Conservation (phyloP, 108 stramenopile species). For the Fragilaria crotonensis region DNA sequence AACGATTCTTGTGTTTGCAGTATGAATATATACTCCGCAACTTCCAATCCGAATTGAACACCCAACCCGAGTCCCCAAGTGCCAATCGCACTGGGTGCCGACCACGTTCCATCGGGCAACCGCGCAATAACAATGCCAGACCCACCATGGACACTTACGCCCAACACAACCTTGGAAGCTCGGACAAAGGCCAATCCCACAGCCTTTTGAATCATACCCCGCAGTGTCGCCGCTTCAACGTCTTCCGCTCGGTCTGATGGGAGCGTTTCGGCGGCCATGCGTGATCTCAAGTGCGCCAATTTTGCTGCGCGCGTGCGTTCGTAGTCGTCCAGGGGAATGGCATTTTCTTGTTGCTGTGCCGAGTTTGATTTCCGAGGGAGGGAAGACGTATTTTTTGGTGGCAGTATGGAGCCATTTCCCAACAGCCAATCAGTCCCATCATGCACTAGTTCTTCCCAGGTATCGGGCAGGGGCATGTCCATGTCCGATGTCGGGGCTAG, state of each 20-base stretch:
- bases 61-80: conserved; percentile 77
- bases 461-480: conserved; percentile 21
- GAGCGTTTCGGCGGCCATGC: conserved; percentile 21
- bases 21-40: conserved; percentile 80
- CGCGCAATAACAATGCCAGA: conserved; percentile 78
- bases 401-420: conserved; percentile 18
- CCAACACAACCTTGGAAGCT: conserved; percentile 78
- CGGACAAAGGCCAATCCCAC: conserved; percentile 78
- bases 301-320: conserved; percentile 17
- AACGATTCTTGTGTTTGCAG: conserved; percentile 77
- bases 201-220: conserved; percentile 74
- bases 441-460: conserved; percentile 26
- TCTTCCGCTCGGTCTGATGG: conserved; percentile 19
- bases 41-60: conserved; percentile 80
- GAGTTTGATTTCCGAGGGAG: conserved; percentile 4
- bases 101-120: conserved; percentile 82
- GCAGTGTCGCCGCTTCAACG: conserved; percentile 61
- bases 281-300: conserved; percentile 15
- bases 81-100: conserved; percentile 81
- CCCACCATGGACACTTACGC: conserved; percentile 68
- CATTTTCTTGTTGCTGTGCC: conserved; percentile 9
- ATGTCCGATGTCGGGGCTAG: conserved; percentile 35
- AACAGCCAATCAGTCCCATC: conserved; percentile 33
- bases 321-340: conserved; percentile 20
- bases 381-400: too few species aligned